These are phyloP conservation scores for Sanghuangporus weigelae DNA, from an alignment of 1,284 basidiomycete genomes.

Conservation along the genomic window DNA sequence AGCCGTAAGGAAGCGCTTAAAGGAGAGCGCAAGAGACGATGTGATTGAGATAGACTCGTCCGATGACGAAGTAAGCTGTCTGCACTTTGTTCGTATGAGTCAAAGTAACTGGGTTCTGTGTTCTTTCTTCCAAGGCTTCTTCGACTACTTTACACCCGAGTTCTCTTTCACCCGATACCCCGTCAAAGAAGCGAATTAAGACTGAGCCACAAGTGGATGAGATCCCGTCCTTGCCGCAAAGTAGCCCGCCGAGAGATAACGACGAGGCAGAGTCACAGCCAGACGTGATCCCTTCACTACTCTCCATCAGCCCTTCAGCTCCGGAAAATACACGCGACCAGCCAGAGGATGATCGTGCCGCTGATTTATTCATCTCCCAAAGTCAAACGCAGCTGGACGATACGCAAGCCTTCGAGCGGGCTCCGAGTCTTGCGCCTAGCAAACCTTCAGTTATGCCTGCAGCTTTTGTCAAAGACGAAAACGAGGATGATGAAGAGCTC, in stretches of 20 bases:
- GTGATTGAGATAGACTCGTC: slow-evolving; percentile 11
- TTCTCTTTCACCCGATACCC: background rate
- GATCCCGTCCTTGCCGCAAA: background rate
- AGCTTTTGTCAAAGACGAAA: background rate
- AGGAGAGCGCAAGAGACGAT: background rate
- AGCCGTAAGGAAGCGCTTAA: background rate
- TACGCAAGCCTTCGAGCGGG: background rate
- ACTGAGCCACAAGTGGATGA: background rate
- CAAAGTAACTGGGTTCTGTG: background rate
- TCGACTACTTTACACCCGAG: background rate
- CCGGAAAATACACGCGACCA: no score
- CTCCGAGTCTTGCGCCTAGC: no score
- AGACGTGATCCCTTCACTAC: no score
- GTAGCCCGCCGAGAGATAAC: background rate
- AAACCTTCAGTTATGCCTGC: no score
- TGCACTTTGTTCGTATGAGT: background rate
- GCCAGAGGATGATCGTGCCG: no score
- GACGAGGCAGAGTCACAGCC: background rate
- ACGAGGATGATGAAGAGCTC: background rate
- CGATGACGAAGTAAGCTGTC: background rate
- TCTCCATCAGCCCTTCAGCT: background rate
- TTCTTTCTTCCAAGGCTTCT: background rate
- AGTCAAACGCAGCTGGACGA: background rate
- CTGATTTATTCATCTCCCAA: background rate
- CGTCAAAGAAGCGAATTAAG: slow-evolving; percentile 4